phyloP scores from a whole-genome alignment of 148 eudicot genomes.

The Arbutus unedo region DNA sequence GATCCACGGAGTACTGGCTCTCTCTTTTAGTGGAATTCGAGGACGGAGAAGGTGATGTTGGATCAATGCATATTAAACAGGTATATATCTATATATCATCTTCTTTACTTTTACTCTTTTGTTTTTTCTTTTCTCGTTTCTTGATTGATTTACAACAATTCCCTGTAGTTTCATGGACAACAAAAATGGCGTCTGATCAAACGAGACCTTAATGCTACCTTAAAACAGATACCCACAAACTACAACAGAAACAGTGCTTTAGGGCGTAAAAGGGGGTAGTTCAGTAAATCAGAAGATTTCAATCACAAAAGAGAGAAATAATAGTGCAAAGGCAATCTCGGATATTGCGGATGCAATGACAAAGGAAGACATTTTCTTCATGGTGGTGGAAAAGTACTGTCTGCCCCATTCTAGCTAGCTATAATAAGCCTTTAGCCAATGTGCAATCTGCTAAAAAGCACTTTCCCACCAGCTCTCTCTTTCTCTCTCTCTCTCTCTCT shows the following conservation, averaged over 20 bases:
- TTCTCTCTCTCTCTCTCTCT: constrained; percentile 6
- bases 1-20: constrained; percentile 88
- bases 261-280: constrained; percentile 7
- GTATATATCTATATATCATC: constrained; percentile 26
- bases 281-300: neutral
- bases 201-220: no score
- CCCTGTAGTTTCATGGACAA: no score
- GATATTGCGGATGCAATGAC: constrained; percentile 5
- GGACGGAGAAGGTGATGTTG: constrained; percentile 92
- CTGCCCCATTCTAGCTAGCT: neutral
- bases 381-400: neutral
- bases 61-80: constrained; percentile 92
- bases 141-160: no score
- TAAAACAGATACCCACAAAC: neutral
- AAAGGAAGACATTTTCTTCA: neutral
- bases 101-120: neutral
- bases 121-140: neutral
- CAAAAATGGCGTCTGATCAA: no score
- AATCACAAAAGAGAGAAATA: neutral
- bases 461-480: neutral
- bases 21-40: constrained; percentile 81
- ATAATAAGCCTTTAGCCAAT: neutral
- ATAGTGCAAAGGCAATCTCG: neutral
- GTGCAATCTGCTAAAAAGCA: constrained; percentile 21
- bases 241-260: neutral